A percentile compares a stretch with the other conserved stretches of the same genome.
phyloP scores from a whole-genome alignment of 495 filamentous ascomycete genomes.

The Jackrogersella multiformis region DNA sequence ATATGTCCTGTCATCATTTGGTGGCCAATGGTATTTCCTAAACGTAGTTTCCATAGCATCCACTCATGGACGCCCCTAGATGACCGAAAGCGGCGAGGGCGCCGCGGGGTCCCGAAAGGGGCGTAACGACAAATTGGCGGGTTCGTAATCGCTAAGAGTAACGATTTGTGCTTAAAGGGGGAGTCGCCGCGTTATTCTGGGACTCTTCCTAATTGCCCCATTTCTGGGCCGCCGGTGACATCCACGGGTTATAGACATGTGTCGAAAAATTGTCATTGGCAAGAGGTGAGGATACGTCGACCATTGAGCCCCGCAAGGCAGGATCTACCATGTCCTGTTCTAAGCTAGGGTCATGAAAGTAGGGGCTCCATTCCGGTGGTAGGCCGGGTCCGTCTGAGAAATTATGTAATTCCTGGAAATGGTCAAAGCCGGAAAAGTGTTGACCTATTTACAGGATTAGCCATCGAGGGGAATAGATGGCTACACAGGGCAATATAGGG shows the following conservation, averaged over 20 bases:
- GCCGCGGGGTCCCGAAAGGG: slow-evolving; percentile 14
- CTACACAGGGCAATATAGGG: slow-evolving; percentile 17
- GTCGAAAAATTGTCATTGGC: slow-evolving; percentile 38
- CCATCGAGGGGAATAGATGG: slow-evolving; percentile 6
- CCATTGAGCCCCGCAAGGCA: slow-evolving; percentile 43
- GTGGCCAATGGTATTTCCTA: slow-evolving; percentile 7
- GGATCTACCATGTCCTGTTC: slow-evolving; percentile 47
- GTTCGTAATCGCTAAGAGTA: slow-evolving; percentile 13
- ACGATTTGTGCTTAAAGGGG: slow-evolving; percentile 14
- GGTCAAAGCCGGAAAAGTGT: slow-evolving; percentile 42
- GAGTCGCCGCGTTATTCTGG: slow-evolving; percentile 3
- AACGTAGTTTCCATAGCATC: slow-evolving; percentile 22
- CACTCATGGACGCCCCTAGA: slow-evolving; percentile 16
- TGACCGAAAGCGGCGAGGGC: neutral
- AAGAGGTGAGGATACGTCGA: slow-evolving; percentile 41
- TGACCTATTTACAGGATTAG: slow-evolving; percentile 41
- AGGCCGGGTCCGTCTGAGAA: slow-evolving; percentile 35
- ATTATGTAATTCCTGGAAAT: slow-evolving; percentile 38
- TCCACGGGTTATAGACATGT: slow-evolving; percentile 43
- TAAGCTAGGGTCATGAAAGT: slow-evolving; percentile 32
- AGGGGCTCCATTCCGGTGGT: slow-evolving; percentile 41
- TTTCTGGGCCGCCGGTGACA: slow-evolving; percentile 43
- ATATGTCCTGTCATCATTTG: slow-evolving; percentile 25
- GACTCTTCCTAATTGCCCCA: slow-evolving; percentile 43
- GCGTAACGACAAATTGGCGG: slow-evolving; percentile 13